Base-by-base conservation (phyloP, 345 rosid species). In the Dimocarpus longan region DNA sequence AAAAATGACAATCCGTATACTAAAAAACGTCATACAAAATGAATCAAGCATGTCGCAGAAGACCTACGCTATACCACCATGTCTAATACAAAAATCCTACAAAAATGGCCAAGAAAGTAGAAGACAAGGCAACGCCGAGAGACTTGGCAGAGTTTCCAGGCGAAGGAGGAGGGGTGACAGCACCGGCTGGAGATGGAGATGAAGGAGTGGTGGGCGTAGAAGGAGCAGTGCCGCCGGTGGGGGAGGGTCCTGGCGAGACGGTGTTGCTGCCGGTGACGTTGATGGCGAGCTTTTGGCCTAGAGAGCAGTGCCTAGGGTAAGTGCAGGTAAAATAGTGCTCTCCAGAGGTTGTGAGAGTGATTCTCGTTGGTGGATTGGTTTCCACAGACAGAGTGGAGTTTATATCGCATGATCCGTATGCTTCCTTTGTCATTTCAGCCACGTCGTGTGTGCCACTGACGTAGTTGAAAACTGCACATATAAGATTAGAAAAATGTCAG, bases 61-160 rank as follows among this genome's bases (percentile, higher is more conserved):
- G 39, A 70, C 72, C 28, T 46, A 42, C 50, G 19, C 46, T 77
- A 43, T 42, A 66, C 48, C 43, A 12, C 28, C n/a, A 67, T 24
- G 63, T 70, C 80, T 85, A 88, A 32, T 72, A 85, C 83, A 84
- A 77, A 8, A 90, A 75, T 62, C 76, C 89, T 63, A 82, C 80
- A 37, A 80, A 54, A 10, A 80, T 40, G 3, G 84, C 79, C 71
- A 85, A 74, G 64, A 87, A 63, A 18, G 85, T 74, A 22, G 84
- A 65, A 8, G 76, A 66, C 10, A 86, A n/a, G 40, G 90, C 68
- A 42, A 77, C 71, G 1, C 86, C 78, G 1, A 86, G 43, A 16
- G 88, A 82, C 62, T 81, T 48, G 1, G 94, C 91, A 0, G 92
- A 86, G 79, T 56, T 86, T 42, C 68, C 80, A 0, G 88, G 65